Base-by-base conservation (phyloP, 306 rosid species). In the Prunus kanzakura region DNA sequence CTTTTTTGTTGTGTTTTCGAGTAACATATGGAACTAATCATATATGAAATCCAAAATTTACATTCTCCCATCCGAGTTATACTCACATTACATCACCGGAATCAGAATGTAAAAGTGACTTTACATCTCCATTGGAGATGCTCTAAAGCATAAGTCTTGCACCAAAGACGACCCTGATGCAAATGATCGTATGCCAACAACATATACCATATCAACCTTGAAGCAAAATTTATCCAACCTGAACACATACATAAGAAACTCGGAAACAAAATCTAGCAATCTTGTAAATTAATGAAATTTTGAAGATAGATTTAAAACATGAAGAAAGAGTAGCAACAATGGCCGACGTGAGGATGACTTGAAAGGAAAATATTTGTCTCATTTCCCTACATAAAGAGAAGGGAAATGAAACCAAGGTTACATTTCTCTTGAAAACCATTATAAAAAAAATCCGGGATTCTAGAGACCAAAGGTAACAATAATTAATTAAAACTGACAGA, bases 381-480 rank as follows among this genome's bases (percentile, higher is more conserved):
- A 58, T 84, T 71, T 82, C 71, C 49, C 30, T 4, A 23, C 38
- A 30, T 16, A 13, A 8, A 38, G 72, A 29, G 19, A 10, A 71
- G 79, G 27, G 61, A 71, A 56, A 20, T 14, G 60, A 12, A 63
- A 71, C 19, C 80, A 76, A 55, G 20, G 78, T 60, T 16, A 66
- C 64, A 78, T 67, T 63, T 77, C 87, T 87, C 87, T 75, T 75
- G 47, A 81, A 84, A 87, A 78, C 65, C 89, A 76, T 35, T 71
- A 13, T n/a, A 38, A 43, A 62, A 79, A 69, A 84, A 85, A 73
- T 73, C 75, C 73, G 76, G 82, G 8, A 89, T 84, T 83, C 79
- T 69, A 83, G 80, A 82, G 83, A 72, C 69, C 63, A 73, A 52
- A 62, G 77, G 65, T 46, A 74, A 51, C 22, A 54, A 69, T 43